Percentiles rank a stretch among this genome's conserved stretches.
These are phyloP conservation scores for Cystofilobasidium bisporidii DNA, from an alignment of 768 basidiomycete species.

Conservation along the genomic window DNA sequence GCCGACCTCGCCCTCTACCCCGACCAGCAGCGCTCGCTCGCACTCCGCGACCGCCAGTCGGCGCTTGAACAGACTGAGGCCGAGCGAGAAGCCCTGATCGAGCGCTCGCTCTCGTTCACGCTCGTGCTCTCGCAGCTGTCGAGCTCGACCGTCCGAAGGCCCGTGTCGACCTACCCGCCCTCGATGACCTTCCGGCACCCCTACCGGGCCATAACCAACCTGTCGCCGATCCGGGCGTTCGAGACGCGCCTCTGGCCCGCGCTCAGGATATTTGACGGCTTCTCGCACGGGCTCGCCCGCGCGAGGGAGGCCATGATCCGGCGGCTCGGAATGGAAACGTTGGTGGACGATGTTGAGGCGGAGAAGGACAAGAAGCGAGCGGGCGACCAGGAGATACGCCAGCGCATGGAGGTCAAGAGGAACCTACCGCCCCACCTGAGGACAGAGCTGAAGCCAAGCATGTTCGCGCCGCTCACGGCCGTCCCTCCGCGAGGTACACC, in stretches of 20 bases:
- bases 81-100: no score
- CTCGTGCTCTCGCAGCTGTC: not conserved
- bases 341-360: not conserved
- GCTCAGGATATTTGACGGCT: not conserved
- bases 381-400: not conserved
- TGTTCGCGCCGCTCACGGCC: no score
- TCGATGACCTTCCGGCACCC: not conserved
- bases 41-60: no score
- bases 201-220: not conserved
- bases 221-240: not conserved
- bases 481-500: no score
- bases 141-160: not conserved
- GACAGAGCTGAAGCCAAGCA: no score
- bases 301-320: not conserved
- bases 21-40: no score
- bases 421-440: no score
- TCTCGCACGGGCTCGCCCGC: not conserved
- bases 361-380: not conserved
- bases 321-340: not conserved
- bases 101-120: not conserved
- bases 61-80: no score
- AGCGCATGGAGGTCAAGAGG: no score
- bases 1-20: no score
- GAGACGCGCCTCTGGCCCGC: conserved; percentile 3
- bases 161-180: not conserved